These are phyloP conservation scores for Scutellaria minor DNA, from an alignment of 257 asterid species.

Conservation along the genomic window DNA sequence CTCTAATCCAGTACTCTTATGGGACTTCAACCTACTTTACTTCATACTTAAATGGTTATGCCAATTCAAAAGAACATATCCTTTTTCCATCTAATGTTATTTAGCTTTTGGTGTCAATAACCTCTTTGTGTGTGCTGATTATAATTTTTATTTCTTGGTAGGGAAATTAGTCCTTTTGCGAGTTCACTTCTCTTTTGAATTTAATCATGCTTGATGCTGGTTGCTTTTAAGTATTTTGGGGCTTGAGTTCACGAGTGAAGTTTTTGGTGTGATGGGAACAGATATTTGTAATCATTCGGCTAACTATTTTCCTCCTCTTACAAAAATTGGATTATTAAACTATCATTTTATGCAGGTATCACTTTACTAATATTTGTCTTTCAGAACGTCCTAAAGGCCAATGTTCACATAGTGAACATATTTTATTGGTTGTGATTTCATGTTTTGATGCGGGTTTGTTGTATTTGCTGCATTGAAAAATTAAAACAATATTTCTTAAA, in stretches of 20 bases:
- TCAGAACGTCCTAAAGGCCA: conserved; percentile 1
- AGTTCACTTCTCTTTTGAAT: conserved; percentile 21
- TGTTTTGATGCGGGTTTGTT: conserved; percentile 4
- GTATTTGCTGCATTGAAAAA: conserved; percentile 22
- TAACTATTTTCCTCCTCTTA: conserved; percentile 2
- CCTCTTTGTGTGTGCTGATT: neutral
- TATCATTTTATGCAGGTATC: conserved; percentile 12
- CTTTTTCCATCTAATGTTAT: conserved; percentile 2
- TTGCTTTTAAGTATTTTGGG: conserved; percentile 14
- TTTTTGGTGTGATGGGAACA: neutral
- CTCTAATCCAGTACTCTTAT: conserved; percentile 11
- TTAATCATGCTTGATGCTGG: conserved; percentile 19
- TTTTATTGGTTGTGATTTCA: conserved; percentile 18
- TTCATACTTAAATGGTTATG: neutral
- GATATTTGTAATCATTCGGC: neutral
- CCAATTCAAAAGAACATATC: conserved; percentile 8
- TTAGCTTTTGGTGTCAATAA: conserved; percentile 28
- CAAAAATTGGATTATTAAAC: neutral
- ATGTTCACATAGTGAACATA: neutral
- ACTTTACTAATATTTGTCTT: conserved; percentile 18
- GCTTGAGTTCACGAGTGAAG: conserved; percentile 1
- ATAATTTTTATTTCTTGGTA: neutral
- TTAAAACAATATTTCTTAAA: neutral
- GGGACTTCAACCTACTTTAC: neutral
- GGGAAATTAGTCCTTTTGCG: neutral